These are phyloP conservation scores for Histomonas meleagridis DNA, from an alignment of 208 protist species.

Conservation along the genomic window DNA sequence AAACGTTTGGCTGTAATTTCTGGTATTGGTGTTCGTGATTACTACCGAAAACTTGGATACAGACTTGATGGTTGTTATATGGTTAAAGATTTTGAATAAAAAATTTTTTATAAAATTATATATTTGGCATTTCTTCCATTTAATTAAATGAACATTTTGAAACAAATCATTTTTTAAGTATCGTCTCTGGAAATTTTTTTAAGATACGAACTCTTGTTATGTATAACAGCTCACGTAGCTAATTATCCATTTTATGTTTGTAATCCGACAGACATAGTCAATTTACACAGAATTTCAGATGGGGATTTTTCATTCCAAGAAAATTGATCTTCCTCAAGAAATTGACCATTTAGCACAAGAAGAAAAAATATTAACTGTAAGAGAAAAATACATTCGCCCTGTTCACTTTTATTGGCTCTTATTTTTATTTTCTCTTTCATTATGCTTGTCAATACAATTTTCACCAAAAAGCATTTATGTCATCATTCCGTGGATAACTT, in stretches of 20 bases:
- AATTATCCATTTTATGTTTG: no score
- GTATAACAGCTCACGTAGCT: no score
- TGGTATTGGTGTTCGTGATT: slow-evolving; percentile 85
- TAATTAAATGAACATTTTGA: no score
- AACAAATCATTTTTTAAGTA: no score
- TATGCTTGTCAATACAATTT: background rate
- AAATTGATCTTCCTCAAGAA: background rate
- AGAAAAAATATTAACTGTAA: background rate
- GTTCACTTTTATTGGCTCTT: background rate
- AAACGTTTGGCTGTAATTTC: slow-evolving; percentile 79
- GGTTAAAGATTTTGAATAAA: slow-evolving; percentile 51
- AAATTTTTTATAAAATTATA: background rate
- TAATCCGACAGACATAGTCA: no score
- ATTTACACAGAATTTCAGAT: no score
- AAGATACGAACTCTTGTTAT: no score
- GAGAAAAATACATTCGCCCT: background rate
- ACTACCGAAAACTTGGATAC: slow-evolving; percentile 87
- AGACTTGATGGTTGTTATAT: slow-evolving; percentile 54
- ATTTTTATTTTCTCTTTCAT: background rate
- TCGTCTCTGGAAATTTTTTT: no score
- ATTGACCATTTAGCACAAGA: background rate
- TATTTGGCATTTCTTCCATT: no score
- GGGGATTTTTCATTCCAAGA: background rate
- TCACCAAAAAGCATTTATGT: background rate
- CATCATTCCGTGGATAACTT: background rate